phyloP scores from a whole-genome alignment of 2,329 filamentous ascomycete genomes.

The Alternaria viburni region DNA sequence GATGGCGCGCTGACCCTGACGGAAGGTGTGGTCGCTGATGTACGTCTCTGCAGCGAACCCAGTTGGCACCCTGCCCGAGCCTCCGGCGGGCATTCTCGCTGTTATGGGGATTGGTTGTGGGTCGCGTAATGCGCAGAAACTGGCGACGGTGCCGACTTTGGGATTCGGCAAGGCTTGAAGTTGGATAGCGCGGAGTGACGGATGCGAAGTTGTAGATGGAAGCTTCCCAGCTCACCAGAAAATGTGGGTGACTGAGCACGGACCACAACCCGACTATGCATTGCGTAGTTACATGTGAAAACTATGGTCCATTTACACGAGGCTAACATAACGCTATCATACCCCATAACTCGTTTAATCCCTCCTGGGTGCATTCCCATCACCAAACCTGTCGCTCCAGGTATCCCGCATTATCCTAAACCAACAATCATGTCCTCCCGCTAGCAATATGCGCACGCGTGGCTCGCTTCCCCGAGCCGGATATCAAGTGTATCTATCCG shows the following conservation, averaged over 20 bases:
- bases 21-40: slow-evolving; percentile 90
- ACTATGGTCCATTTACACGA: slow-evolving; percentile 34
- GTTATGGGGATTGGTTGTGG: not conserved
- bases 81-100: slow-evolving; percentile 28
- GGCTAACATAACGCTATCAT: slow-evolving; percentile 43
- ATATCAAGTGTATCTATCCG: slow-evolving; percentile 14
- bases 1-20: slow-evolving; percentile 83
- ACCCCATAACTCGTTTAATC: slow-evolving; percentile 26
- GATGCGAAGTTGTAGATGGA: not conserved
- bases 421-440: slow-evolving; percentile 3
- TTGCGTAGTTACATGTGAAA: slow-evolving; percentile 5
- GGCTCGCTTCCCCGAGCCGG: slow-evolving; percentile 17
- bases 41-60: slow-evolving; percentile 87
- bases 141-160: too few species aligned
- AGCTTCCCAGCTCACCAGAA: slow-evolving; percentile 6
- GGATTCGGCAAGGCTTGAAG: not conserved
- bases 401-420: slow-evolving; percentile 9
- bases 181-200: not conserved
- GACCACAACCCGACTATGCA: slow-evolving; percentile 6
- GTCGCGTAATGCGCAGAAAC: not conserved
- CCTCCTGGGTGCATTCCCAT: not conserved
- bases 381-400: slow-evolving; percentile 3
- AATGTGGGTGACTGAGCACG: slow-evolving; percentile 27
- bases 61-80: slow-evolving; percentile 62
- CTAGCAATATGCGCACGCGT: slow-evolving; percentile 19